phyloP scores from a whole-genome alignment of 305 asterid genomes.

The Stenogyne calaminthoides region DNA sequence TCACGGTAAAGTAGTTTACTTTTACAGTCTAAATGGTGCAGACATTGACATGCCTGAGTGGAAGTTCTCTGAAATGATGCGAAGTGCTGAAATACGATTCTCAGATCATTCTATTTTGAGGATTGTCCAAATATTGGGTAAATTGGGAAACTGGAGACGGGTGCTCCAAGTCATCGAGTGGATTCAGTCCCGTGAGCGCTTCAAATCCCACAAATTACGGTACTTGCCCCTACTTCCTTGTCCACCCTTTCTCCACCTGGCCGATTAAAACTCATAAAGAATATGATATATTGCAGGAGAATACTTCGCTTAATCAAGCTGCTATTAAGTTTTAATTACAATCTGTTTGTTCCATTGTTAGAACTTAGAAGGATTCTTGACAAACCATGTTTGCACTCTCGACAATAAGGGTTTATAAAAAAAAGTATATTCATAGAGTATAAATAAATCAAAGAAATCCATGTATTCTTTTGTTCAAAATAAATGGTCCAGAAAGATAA shows the following conservation, averaged over 20 bases:
- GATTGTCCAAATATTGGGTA: constrained; percentile 83
- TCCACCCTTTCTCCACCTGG: neutral
- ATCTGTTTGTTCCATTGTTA: constrained; percentile 1
- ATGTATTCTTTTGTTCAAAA: too few relatives aligned
- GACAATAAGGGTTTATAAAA: constrained; percentile 7
- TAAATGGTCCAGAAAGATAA: too few relatives aligned
- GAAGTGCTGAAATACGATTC: constrained; percentile 80
- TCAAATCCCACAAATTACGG: constrained; percentile 79
- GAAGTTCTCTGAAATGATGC: constrained; percentile 89
- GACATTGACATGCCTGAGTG: constrained; percentile 95
- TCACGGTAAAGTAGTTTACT: constrained; percentile 63
- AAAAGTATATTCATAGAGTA: neutral
- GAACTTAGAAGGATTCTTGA: neutral
- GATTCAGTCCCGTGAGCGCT: constrained; percentile 85
- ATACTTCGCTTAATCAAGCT: neutral
- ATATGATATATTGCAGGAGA: neutral
- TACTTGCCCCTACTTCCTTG: constrained; percentile 25
- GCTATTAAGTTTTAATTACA: neutral
- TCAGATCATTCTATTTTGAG: constrained; percentile 88
- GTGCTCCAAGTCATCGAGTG: constrained; percentile 96
- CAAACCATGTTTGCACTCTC: neutral
- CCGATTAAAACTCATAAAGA: neutral
- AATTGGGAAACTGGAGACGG: constrained; percentile 87
- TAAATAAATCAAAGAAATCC: too few relatives aligned
- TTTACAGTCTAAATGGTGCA: constrained; percentile 98